These are phyloP conservation scores for Maudiozyma turicensis DNA, from an alignment of 805 yeast genomes.

Conservation along the genomic window DNA sequence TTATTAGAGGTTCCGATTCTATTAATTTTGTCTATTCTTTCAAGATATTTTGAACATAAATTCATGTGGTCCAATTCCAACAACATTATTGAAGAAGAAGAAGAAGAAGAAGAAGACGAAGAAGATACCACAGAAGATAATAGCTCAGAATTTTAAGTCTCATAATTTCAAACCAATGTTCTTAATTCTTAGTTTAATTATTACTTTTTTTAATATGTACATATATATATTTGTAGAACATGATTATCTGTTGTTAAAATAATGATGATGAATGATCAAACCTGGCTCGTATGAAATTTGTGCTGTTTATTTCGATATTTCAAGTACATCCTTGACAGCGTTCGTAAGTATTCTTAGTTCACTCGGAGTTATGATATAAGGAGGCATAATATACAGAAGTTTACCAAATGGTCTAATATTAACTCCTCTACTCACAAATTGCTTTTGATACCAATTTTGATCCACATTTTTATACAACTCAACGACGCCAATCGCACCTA, in stretches of 20 bases:
- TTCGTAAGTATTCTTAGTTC: slow-evolving; percentile 5
- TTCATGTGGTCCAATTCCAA: slow-evolving; percentile 16
- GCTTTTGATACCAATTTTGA: slow-evolving; percentile 16
- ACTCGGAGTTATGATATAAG: slow-evolving; percentile 14
- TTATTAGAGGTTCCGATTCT: slow-evolving; percentile 49
- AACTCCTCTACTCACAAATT: slow-evolving; percentile 10
- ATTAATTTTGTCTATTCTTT: slow-evolving; percentile 30
- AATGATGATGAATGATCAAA: no score
- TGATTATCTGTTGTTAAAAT: no score
- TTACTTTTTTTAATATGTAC: no score
- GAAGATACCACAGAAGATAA: no score
- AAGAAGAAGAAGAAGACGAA: no score
- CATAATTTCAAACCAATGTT: no score
- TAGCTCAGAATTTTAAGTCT: no score
- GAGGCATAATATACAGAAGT: slow-evolving; percentile 23
- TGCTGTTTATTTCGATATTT: no score
- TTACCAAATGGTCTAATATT: slow-evolving; percentile 20
- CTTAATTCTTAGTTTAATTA: no score
- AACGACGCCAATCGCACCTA: slow-evolving; percentile 21
- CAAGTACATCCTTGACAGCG: not conserved
- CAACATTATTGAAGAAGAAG: no score
- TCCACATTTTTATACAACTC: slow-evolving; percentile 13
- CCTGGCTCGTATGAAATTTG: no score
- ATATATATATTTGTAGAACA: no score
- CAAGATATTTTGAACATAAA: slow-evolving; percentile 27